These are phyloP conservation scores for Pichia norvegensis DNA, from an alignment of 1,139 yeast species.

Conservation along the genomic window DNA sequence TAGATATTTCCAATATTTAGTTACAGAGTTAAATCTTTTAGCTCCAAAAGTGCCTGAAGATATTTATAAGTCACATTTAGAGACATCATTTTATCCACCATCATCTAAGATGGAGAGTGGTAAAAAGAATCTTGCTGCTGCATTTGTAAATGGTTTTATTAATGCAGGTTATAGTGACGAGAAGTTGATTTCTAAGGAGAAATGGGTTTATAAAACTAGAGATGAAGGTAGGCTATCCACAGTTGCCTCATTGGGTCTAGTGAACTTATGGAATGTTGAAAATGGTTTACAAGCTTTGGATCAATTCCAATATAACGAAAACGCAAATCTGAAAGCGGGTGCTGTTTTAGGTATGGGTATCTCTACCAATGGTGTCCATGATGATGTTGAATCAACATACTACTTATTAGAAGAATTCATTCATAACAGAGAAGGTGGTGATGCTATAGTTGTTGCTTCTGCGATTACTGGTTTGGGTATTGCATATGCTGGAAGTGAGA, in stretches of 20 bases:
- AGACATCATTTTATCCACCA: slow-evolving; percentile 42
- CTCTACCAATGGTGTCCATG: slow-evolving; percentile 90
- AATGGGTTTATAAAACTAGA: slow-evolving; percentile 87
- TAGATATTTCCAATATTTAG: slow-evolving; percentile 72
- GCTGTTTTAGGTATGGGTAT: slow-evolving; percentile 94
- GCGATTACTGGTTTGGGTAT: slow-evolving; percentile 89
- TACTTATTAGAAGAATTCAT: slow-evolving; percentile 81
- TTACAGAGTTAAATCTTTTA: slow-evolving; percentile 77
- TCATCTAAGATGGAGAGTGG: slow-evolving; percentile 79
- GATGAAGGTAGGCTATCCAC: slow-evolving; percentile 92
- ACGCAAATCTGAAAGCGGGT: slow-evolving; percentile 89
- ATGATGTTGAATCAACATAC: slow-evolving; percentile 90
- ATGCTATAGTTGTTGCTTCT: slow-evolving; percentile 54
- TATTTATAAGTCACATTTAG: slow-evolving; percentile 84
- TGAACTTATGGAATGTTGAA: slow-evolving; percentile 85
- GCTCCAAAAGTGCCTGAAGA: slow-evolving; percentile 95
- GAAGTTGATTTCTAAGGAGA: slow-evolving; percentile 63
- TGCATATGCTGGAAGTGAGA: slow-evolving; percentile 91
- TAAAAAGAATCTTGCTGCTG: slow-evolving; percentile 90
- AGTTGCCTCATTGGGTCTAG: slow-evolving; percentile 85
- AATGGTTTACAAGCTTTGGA: slow-evolving; percentile 89
- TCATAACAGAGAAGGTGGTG: slow-evolving; percentile 30
- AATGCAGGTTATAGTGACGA: slow-evolving; percentile 89
- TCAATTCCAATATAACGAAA: slow-evolving; percentile 79
- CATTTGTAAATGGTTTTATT: slow-evolving; percentile 85